phyloP scores from a whole-genome alignment of 176 grass and related monocot genomes.

The Cenchrus fungigraminus region DNA sequence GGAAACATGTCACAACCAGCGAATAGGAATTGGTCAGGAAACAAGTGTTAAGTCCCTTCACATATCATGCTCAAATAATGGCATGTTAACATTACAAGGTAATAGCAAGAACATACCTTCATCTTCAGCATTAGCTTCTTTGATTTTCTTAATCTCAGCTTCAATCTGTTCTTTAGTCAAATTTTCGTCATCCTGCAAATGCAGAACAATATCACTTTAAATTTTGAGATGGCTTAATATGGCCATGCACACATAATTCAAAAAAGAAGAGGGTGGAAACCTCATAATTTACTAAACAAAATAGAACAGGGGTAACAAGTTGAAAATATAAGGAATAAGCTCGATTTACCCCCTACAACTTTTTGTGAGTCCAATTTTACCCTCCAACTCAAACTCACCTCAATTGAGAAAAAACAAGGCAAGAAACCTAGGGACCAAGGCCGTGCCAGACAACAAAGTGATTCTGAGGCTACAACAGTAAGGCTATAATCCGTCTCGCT shows the following conservation, averaged over 20 bases:
- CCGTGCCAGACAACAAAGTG: background rate
- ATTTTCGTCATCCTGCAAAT: conserved; percentile 87
- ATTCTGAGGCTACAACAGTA: background rate
- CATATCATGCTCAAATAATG: background rate
- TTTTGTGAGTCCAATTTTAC: background rate
- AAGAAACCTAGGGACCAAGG: background rate
- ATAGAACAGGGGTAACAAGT: background rate
- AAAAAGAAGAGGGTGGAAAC: background rate
- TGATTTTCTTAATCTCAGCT: conserved; percentile 90
- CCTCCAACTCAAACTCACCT: background rate
- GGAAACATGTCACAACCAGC: background rate
- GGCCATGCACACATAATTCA: background rate
- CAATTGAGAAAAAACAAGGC: background rate
- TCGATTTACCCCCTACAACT: background rate
- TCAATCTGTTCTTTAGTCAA: conserved; percentile 96
- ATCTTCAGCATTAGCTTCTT: conserved; percentile 94
- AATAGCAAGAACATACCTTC: conserved; percentile 59
- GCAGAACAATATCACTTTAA: background rate
- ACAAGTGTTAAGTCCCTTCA: background rate
- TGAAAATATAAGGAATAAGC: background rate
- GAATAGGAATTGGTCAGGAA: background rate
- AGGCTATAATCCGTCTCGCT: background rate
- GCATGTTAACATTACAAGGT: conserved; percentile 17
- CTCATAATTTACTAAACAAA: background rate
- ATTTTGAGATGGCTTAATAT: conserved; percentile 2